Percentiles rank a stretch among this genome's conserved stretches.
Evolutionary conservation across 2,329 filamentous ascomycete species (phyloP).

Genomic region (Corniculantispora saksenae): DNA sequence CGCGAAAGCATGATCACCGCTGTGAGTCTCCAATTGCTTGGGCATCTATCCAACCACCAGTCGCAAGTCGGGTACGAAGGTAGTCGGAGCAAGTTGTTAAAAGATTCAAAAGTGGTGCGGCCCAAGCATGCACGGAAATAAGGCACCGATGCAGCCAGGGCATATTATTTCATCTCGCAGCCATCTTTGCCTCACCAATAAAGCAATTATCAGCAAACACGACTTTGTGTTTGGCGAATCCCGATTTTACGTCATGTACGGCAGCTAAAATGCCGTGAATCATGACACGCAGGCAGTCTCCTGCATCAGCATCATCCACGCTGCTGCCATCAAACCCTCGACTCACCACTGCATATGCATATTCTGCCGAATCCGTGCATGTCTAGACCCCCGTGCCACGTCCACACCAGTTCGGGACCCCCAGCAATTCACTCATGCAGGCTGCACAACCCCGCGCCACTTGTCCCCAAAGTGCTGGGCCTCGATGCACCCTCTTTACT

Average conservation of each 20-base stretch:
- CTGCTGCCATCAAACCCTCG: neutral
- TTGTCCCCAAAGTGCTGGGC: neutral
- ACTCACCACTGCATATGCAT: neutral
- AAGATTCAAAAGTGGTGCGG: neutral
- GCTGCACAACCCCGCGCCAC: neutral
- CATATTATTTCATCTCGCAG: too few species aligned
- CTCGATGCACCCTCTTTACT: conserved; percentile 11
- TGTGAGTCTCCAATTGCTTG: neutral
- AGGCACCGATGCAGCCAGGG: too few species aligned
- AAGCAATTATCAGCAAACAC: neutral
- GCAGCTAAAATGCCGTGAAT: neutral
- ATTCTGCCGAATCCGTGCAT: neutral
- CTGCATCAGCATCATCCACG: neutral
- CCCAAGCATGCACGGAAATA: too few species aligned
- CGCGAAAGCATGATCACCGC: neutral
- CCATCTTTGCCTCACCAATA: too few species aligned
- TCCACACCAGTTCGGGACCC: conserved; percentile 3
- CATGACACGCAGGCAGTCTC: conserved; percentile 5
- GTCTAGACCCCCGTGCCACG: neutral
- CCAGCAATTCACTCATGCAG: neutral
- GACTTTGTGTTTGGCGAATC: neutral
- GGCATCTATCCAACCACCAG: too few species aligned
- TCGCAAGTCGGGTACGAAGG: too few species aligned
- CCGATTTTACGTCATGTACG: neutral
- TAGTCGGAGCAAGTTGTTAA: too few species aligned